Evolutionary conservation across 352 stramenopile genomes (phyloP).

Genomic region (Phytophthora ramorum): DNA sequence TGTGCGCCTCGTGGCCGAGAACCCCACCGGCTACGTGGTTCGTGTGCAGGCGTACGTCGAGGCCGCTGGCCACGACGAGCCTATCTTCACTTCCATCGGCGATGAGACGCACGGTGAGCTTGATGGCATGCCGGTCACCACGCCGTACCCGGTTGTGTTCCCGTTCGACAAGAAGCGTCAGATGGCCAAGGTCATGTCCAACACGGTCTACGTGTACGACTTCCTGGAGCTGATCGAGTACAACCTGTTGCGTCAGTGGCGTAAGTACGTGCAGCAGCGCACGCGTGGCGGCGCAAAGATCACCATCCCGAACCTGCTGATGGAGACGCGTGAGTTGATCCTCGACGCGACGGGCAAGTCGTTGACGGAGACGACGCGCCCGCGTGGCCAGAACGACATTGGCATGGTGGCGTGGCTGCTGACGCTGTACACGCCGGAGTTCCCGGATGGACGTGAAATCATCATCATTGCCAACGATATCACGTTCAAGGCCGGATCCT

Average conservation of each 20-base stretch:
- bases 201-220: slow-evolving; percentile 99
- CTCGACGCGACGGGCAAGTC: slow-evolving; percentile 82
- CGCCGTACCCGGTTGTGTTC: slow-evolving; percentile 97
- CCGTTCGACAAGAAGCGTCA: slow-evolving; percentile 95
- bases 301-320: slow-evolving; percentile 90
- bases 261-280: slow-evolving; percentile 87
- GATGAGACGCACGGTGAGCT: slow-evolving; percentile 91
- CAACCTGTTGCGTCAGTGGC: slow-evolving; percentile 95
- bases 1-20: slow-evolving; percentile 96
- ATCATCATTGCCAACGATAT: slow-evolving; percentile 99
- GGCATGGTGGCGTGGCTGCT: slow-evolving; percentile 99
- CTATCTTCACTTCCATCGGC: slow-evolving; percentile 93
- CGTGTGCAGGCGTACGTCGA: slow-evolving; percentile 99
- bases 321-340: slow-evolving; percentile 95
- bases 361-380: slow-evolving; percentile 71
- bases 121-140: slow-evolving; percentile 95
- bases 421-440: slow-evolving; percentile 98
- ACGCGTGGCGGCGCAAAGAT: slow-evolving; percentile 68
- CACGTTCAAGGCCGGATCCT: slow-evolving; percentile 99
- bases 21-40: slow-evolving; percentile 99
- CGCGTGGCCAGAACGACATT: slow-evolving; percentile 97
- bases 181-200: slow-evolving; percentile 94
- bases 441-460: slow-evolving; percentile 96
- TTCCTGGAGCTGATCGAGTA: slow-evolving; percentile 99
- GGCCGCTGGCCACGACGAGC: slow-evolving; percentile 82